Conservation (phyloP, 23 red algal species). For the Agarophyton chilense region DNA sequence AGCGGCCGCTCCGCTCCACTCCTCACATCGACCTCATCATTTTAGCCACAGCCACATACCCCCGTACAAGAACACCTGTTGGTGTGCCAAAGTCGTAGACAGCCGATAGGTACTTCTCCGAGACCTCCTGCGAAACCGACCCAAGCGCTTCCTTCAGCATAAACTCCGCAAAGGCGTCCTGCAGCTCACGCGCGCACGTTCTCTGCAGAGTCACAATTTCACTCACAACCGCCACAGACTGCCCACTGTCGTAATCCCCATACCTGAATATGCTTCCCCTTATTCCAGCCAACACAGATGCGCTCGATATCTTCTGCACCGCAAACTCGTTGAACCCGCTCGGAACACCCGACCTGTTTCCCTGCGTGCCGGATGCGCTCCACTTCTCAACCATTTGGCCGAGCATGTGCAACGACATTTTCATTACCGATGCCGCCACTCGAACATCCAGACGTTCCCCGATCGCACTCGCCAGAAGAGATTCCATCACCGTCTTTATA, state of each 20-base stretch:
- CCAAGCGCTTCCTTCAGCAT: slow-evolving; percentile 2
- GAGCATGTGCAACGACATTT: slow-evolving; percentile 64
- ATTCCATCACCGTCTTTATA: slow-evolving; percentile 44
- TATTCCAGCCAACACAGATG: slow-evolving; percentile 20
- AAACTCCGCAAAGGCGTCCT: not conserved
- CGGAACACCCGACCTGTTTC: not conserved
- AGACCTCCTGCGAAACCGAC: not conserved
- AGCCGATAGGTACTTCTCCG: not conserved
- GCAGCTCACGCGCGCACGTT: not conserved
- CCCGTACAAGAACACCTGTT: not conserved
- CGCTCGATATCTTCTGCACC: slow-evolving; percentile 27
- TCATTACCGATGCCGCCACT: slow-evolving; percentile 58
- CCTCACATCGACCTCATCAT: slow-evolving; percentile 9
- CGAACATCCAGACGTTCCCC: slow-evolving; percentile 59
- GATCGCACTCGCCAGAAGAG: slow-evolving; percentile 43
- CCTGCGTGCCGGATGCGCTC: not conserved
- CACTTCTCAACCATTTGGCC: slow-evolving; percentile 52
- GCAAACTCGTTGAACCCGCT: slow-evolving; percentile 55
- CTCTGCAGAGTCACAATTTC: slow-evolving; percentile 45
- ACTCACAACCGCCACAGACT: slow-evolving; percentile 38
- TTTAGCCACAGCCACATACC: not conserved
- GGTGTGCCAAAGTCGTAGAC: not conserved
- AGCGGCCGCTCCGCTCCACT: too few species aligned
- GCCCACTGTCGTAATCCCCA: slow-evolving; percentile 43
- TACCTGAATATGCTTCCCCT: slow-evolving; percentile 35